Evolutionary conservation across 1,284 basidiomycete genomes (phyloP), one percentile per base, ranked within the genome.

Genomic region (Neonothopanus nambi): DNA sequence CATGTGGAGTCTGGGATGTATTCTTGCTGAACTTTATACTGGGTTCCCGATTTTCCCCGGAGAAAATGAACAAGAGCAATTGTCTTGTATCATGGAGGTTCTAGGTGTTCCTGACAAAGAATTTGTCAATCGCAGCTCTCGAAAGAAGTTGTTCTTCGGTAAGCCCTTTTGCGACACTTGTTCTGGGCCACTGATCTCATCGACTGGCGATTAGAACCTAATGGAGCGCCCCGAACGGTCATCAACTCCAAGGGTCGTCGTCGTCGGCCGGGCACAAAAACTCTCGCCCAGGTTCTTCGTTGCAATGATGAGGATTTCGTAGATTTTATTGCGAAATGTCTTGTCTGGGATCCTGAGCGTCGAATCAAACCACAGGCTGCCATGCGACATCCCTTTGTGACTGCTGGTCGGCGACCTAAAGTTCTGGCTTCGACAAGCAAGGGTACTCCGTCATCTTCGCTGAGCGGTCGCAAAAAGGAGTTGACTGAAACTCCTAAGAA

Each of bases 71-170:
- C 95, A 98, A 72, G 96, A 99, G 69, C 97, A 99, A 66, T 75
- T 99, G 56, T 92, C 95, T 5, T 99, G 97, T 70, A 99, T 99
- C 71, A 99, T 99, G 96, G 97, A 99, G 70, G 91, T 99, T 6
- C 84, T 99, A 39, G 97, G 97, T 12, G 76, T 95, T 30, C 97
- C 97, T 0, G 97, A 99, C 61, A 91, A 92, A 68, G 93, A 98
- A 60, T 86, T 98, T 61, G 78, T 99, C 61, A 96, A 98, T 66
- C 87, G 89, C 56, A 96, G 95, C 65, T 93, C 93, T 24, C 84
- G 97, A 54, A 92, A 93, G 69, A 92, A 96, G 65, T 77, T 98
- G 42, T 99, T 99, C 75, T 99, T 99, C 68, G 95, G 93, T 94
- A 69, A 56, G 85, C 69, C 6, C 28, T 6, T 30, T 43, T n/a